phyloP scores from a whole-genome alignment of 805 yeast species.

The Spathaspora boniae region DNA sequence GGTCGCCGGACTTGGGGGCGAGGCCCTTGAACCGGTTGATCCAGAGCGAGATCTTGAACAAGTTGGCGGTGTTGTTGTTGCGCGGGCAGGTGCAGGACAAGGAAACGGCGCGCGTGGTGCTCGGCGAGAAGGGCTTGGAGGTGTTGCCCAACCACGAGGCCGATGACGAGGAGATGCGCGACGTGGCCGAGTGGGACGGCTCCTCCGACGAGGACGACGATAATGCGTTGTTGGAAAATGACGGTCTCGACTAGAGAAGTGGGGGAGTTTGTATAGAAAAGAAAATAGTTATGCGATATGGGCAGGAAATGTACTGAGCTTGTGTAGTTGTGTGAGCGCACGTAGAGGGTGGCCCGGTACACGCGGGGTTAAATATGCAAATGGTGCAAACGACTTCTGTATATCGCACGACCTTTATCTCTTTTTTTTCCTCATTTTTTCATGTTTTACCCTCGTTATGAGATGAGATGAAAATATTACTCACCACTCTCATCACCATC shows the following conservation, averaged over 20 bases:
- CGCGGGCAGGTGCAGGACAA: slow-evolving; percentile 86
- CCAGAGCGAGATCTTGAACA: slow-evolving; percentile 83
- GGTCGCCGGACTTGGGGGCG: slow-evolving; percentile 92
- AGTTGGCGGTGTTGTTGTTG: slow-evolving; percentile 81
- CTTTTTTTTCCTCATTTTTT: no score
- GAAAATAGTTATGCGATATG: no score
- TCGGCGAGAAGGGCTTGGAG: slow-evolving; percentile 61
- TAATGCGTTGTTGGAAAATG: slow-evolving; percentile 6
- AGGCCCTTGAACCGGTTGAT: slow-evolving; percentile 92
- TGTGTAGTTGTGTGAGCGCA: no score
- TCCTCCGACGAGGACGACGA: slow-evolving; percentile 59
- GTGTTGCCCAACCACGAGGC: slow-evolving; percentile 85
- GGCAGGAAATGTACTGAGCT: no score
- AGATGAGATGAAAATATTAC: slow-evolving; percentile 2
- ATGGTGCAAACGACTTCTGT: no score
- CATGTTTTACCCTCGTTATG: no score
- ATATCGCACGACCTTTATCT: no score
- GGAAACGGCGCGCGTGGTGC: slow-evolving; percentile 70
- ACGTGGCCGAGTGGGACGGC: slow-evolving; percentile 60
- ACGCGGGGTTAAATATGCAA: no score
- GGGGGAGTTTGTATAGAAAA: no score
- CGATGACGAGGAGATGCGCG: slow-evolving; percentile 47
- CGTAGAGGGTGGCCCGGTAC: no score
- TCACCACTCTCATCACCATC: slow-evolving; percentile 1
- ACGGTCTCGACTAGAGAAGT: slow-evolving; percentile 5